Evolutionary conservation across 805 yeast genomes (phyloP).

Genomic region (Yarrowia sp.): DNA sequence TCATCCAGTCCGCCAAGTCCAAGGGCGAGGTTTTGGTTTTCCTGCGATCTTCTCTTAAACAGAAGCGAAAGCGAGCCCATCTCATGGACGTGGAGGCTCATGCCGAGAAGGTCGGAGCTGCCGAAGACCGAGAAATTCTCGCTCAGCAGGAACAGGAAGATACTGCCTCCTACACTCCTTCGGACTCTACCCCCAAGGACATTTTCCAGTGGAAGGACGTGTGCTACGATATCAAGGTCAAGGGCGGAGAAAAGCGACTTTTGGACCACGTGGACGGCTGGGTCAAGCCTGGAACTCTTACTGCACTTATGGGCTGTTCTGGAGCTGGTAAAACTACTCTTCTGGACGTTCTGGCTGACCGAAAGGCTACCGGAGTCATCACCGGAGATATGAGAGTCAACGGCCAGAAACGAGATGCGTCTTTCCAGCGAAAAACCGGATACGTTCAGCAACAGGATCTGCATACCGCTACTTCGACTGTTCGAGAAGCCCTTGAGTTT

Average conservation of each 20-base stretch:
- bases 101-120: neutral
- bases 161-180: neutral
- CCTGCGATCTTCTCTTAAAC: conserved; percentile 30
- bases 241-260: conserved; percentile 40
- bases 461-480: conserved; percentile 64
- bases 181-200: neutral
- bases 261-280: conserved; percentile 70
- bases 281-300: conserved; percentile 79
- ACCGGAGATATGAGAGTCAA: conserved; percentile 66
- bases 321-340: conserved; percentile 84
- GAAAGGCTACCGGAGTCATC: conserved; percentile 69
- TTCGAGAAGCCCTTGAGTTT: conserved; percentile 67
- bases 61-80: conserved; percentile 5
- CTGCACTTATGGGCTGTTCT: conserved; percentile 74
- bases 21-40: conserved; percentile 64
- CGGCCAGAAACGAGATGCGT: conserved; percentile 55
- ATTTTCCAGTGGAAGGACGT: conserved; percentile 63
- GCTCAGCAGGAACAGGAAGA: neutral
- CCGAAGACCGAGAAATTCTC: neutral
- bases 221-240: conserved; percentile 13
- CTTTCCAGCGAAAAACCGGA: conserved; percentile 65
- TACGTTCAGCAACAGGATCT: conserved; percentile 77
- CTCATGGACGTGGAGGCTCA: neutral
- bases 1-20: conserved; percentile 37
- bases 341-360: conserved; percentile 64